Evolutionary conservation across 352 stramenopile genomes (phyloP), one percentile per base, ranked within the genome.

Genomic region (Phytophthora sp.): DNA sequence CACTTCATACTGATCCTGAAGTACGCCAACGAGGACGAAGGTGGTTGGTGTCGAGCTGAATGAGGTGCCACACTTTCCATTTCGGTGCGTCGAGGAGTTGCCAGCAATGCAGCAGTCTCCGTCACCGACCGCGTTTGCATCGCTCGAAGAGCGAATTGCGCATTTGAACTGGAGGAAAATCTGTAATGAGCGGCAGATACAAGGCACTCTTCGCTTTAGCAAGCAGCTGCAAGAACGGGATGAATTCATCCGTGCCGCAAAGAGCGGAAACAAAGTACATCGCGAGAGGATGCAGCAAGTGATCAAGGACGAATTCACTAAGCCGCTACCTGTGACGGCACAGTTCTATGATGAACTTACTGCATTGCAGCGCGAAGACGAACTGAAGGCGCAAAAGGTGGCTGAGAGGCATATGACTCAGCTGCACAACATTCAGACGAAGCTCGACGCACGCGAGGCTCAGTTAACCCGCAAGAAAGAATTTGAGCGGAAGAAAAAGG

Each of bases 81-180:
- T 58, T 59, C 60, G 15, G 31, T n/a, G 32, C 20, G 35, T 54
- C 21, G 20, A 23, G n/a, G 7, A 38, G 27, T 31, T 17, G 6
- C 31, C 17, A 41, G 17, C 45, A 23, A 62, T 78, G 62, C 61
- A 69, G 32, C 45, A 67, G 43, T 39, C 26, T 15, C 23, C 38
- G 21, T 70, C 64, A 10, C 28, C 57, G 31, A 53, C 48, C 12
- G 68, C 74, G n/a, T 86, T 87, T 41, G 69, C 72, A 9, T 88
- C 78, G 5, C 68, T 91, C 7, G 79, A 91, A 57, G 81, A 89
- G 32, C 79, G 78, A 11, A 75, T 92, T 20, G 79, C 79, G 23
- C 74, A 92, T 56, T 44, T 91, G 35, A 78, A 89, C 42, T 92
- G 83, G 81, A 73, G 84, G 44, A 89, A 89, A 56, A 60, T 81